A percentile compares a stretch with the other conserved stretches of the same genome.
These are phyloP conservation scores for Passiflora organensis DNA, from an alignment of 345 rosid genomes.

Conservation along the genomic window DNA sequence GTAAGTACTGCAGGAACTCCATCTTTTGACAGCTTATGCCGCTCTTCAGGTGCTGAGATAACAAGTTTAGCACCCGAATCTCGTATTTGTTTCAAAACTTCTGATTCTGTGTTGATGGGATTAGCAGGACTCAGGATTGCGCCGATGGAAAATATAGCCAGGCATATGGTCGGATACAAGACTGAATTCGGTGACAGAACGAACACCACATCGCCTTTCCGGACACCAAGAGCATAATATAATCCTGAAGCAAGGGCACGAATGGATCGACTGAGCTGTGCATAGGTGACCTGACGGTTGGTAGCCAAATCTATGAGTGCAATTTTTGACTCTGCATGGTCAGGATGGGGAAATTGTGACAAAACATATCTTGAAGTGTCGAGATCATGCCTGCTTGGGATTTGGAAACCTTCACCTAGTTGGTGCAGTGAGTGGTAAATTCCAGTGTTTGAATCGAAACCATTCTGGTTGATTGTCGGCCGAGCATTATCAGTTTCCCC, in stretches of 20 bases:
- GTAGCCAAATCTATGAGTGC: constrained; percentile 47
- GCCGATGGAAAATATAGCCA: constrained; percentile 48
- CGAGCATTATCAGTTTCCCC: constrained; percentile 10
- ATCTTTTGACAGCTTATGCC: constrained; percentile 32
- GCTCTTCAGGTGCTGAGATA: constrained; percentile 44
- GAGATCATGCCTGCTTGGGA: constrained; percentile 34
- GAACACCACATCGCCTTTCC: constrained; percentile 52
- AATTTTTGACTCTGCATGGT: constrained; percentile 26
- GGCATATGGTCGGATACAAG: constrained; percentile 42
- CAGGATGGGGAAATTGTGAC: constrained; percentile 38
- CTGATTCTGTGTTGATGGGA: constrained; percentile 44
- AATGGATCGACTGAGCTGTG: constrained; percentile 39
- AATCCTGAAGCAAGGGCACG: constrained; percentile 41
- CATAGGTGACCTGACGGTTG: constrained; percentile 25
- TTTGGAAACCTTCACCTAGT: constrained; percentile 24
- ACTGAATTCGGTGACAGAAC: constrained; percentile 52
- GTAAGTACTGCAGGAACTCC: constrained; percentile 34
- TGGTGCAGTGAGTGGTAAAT: constrained; percentile 35
- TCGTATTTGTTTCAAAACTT: constrained; percentile 43
- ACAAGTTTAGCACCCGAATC: constrained; percentile 50
- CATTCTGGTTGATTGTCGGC: constrained; percentile 10
- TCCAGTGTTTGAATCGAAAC: constrained; percentile 36
- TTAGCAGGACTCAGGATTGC: constrained; percentile 54
- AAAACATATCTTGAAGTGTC: constrained; percentile 33
- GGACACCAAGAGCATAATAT: constrained; percentile 38